Conservation (phyloP, 169 alveolate genomes). For the Eimeria acervulina region DNA sequence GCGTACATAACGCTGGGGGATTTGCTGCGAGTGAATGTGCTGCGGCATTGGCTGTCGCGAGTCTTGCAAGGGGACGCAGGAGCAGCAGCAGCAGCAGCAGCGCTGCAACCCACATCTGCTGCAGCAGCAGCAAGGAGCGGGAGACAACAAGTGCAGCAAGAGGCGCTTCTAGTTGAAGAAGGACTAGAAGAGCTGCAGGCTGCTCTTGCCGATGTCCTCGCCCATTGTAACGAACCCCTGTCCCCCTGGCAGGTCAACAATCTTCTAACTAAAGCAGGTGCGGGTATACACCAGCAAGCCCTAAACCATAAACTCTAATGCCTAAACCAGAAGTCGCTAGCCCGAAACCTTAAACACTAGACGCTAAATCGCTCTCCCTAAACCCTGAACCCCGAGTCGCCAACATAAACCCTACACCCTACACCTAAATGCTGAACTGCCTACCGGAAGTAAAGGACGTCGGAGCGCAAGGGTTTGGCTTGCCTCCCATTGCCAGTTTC, state of each 20-base stretch:
- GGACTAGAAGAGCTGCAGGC: conserved; percentile 18
- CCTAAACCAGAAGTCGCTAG: no score
- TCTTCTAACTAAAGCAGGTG: neutral
- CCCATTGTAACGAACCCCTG: conserved; percentile 24
- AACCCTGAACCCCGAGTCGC: no score
- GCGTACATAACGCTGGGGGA: conserved; percentile 42
- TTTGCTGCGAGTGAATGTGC: conserved; percentile 41
- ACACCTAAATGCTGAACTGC: no score
- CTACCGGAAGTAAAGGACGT: no score
- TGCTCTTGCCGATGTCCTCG: conserved; percentile 30
- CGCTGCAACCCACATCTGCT: neutral
- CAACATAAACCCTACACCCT: no score
- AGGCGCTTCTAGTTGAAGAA: neutral
- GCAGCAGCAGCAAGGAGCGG: neutral
- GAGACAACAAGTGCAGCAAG: neutral
- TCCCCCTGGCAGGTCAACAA: neutral
- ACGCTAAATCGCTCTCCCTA: no score
- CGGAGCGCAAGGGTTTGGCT: no score
- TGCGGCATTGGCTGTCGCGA: conserved; percentile 61
- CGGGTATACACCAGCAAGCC: no score
- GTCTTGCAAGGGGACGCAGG: neutral
- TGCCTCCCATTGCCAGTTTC: no score
- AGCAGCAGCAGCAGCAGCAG: conserved; percentile 17
- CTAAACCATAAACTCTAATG: no score
- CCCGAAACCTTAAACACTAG: no score